Evolutionary conservation across 2,329 filamentous ascomycete species (phyloP), one percentile per base, ranked within the genome.

Genomic region (Chaetomium sp.): DNA sequence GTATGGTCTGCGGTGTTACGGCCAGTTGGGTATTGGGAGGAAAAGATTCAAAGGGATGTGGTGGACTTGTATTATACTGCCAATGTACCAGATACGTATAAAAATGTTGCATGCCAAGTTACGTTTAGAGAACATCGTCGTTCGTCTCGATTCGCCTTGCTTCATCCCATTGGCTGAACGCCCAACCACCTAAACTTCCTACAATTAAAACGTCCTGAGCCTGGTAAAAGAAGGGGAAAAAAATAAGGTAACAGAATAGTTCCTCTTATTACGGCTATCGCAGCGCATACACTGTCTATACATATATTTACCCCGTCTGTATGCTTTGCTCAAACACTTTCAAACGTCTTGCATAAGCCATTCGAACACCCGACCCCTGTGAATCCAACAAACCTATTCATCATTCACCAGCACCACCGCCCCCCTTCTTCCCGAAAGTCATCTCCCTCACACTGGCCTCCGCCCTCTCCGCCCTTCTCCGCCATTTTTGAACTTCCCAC

Each of bases 401-500:
- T 27, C 19, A 27, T 27, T 27, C 19, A 3, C 19, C 19, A 27
- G 35, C 32, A 48, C n/a, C 42, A 48, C 32, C 35, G 36, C 6
- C 32, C 2, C 36, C 51, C 37, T 40, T 27, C 19, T 27, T 27
- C 19, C 19, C 19, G 19, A 27, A 27, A 27, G 19, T 27, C 19
- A 27, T 27, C 19, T 27, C 19, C 19, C 19, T 27, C 19, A 27
- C 19, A 27, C 19, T 27, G 19, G 19, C 19, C 69, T 86, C 82
- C 0, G 81, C 81, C 4, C 73, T 71, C 62, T 81, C 75, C 0
- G 83, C 83, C 36, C 80, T 71, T 36, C 72, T 73, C 59, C 72
- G 77, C 83, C 82, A 86, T 58, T 69, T 72, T 35, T 69, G 63
- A 37, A 70, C 65, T 47, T 80, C 76, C 37, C 69, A 66, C 50